Base-by-base conservation (phyloP, 345 rosid species). In the Anacardium occidentale region DNA sequence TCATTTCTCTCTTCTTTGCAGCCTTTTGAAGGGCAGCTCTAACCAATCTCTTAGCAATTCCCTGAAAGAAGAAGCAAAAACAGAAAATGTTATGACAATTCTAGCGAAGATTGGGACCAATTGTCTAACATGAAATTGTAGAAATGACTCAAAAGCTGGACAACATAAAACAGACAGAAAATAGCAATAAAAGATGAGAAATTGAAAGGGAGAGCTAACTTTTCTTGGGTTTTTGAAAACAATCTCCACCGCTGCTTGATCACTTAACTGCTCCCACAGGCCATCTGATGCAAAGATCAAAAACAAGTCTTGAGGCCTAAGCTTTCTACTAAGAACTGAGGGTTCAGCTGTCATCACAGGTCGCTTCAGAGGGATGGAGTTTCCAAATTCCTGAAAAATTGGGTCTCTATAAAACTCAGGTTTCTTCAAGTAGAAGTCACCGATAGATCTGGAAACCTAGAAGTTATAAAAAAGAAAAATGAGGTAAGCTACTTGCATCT, bases 251-350 rank as follows among this genome's bases (percentile, higher is more conserved):
- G 96, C 99, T 53, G 85, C 84, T 86, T 92, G 85, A 74, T 95
- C 99, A 37, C 83, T 89, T 80, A 95, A 84, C 73, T 95, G 98
- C 79, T 95, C 99, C 99, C 99, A 95, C 51, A 95, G 96, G 83
- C 99, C 98, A 78, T 94, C 98, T 17, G 97, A 92, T 81, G 98
- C 98, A 87, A 94, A 94, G 75, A 94, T 90, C 68, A 95, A 82
- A 80, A 95, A 95, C 59, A 82, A 73, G 83, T 95, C 99, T 42
- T 89, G 84, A 75, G 90, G 84, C 75, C 73, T 85, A 25, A 92
- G 90, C 83, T 90, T 79, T 79, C 97, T 85, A 24, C 79, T 81
- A 71, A 90, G 76, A 48, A 95, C 80, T 10, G 99, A 88, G 5
- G 99, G 99, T 75, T 95, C 99, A 12, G 98, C 97, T 75, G 98